Evolutionary conservation across 345 rosid genomes (phyloP), one percentile per base, ranked within the genome.

Genomic region (Pistacia vera): DNA sequence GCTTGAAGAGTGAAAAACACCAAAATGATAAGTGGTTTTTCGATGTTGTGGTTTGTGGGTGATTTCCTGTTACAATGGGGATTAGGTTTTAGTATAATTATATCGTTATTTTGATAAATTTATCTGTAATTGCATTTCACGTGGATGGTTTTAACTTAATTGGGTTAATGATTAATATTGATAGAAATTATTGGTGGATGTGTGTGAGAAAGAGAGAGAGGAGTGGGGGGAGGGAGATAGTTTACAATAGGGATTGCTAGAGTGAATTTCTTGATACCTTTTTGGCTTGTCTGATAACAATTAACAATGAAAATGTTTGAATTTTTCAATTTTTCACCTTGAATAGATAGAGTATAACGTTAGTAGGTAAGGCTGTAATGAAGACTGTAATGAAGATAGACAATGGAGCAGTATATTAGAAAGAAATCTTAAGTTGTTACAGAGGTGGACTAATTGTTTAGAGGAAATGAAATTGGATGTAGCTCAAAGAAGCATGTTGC

Each of bases 1-100:
- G 51, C 60, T 65, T 52, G 28, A 17, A 57, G 56, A 5, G 16
- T 33, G 56, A 54, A 14, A 54, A 51, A 14, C 55, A 14, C 46
- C 0, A 41, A 41, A 51, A 51, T 11, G 12, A 51, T 16, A 54
- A 13, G 66, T 59, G 22, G n/a, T 44, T 22, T 25, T 78, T 70
- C 2, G 20, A 70, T 65, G 66, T n/a, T 72, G 55, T 74, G 70
- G 63, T 68, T 63, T 52, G 33, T 64, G 56, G 71, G 7, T 30
- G 41, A n/a, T 74, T 54, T 69, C 12, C 41, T 52, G 20, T 25
- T 46, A 17, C 4, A 38, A 54, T 48, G 14, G 71, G 68, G n/a
- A 35, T 52, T 64, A 59, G 48, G 62, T 52, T 68, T 41, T 66
- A 30, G 59, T 55, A 7, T 30, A n/a, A 46, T 44, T 36, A 12